These are phyloP conservation scores for Scutellaria minor DNA, from an alignment of 257 asterid species.

Conservation along the genomic window DNA sequence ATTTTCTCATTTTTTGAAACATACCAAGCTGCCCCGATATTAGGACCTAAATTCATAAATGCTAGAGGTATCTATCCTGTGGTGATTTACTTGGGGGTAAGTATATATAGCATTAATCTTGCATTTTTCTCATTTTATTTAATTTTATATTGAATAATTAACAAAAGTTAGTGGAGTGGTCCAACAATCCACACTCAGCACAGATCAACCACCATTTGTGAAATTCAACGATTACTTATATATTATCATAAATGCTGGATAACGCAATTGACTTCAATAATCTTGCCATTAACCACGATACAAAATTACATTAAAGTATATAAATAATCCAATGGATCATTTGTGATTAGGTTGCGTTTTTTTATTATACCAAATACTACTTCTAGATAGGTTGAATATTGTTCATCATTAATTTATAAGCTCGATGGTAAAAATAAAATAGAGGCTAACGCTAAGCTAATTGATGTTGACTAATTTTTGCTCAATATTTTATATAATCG, in stretches of 20 bases:
- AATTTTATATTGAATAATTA: not conserved
- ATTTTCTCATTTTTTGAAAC: no score
- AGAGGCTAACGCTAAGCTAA: not conserved
- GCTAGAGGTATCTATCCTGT: not conserved
- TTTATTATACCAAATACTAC: not conserved
- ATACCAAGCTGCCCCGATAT: no score
- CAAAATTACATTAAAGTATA: not conserved
- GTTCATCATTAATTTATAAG: not conserved
- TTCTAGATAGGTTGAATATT: not conserved
- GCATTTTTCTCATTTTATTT: not conserved
- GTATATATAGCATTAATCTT: not conserved
- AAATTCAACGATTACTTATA: constrained; percentile 39
- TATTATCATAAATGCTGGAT: constrained; percentile 29
- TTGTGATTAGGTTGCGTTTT: constrained; percentile 20
- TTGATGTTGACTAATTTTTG: constrained; percentile 16
- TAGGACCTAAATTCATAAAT: not conserved
- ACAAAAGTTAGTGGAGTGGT: constrained; percentile 33
- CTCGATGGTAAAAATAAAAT: not conserved
- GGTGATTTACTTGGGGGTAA: not conserved
- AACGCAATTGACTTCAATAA: constrained; percentile 40
- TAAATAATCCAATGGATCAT: not conserved
- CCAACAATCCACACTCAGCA: constrained; percentile 41
- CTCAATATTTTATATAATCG: not conserved
- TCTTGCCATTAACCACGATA: constrained; percentile 38
- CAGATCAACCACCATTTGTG: constrained; percentile 35